Percentiles rank a stretch among this genome's conserved stretches.
Conservation (phyloP, 176 grass and related monocot species). For the Stipa capillata region DNA sequence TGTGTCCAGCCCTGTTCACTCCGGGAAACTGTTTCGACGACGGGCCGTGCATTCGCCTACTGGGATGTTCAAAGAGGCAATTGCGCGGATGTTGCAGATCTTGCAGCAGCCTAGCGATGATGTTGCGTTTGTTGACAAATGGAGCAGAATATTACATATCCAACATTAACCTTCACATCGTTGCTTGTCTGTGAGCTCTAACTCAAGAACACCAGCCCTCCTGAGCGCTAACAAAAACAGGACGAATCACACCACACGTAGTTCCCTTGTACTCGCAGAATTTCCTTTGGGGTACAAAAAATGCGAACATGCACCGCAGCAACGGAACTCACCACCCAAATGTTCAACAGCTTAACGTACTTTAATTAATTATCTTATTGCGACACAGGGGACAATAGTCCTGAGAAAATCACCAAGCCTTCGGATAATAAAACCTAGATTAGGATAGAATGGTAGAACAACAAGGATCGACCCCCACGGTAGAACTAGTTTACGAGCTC, state of each 20-base stretch:
- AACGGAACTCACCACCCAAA: background rate
- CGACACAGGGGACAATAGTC: background rate
- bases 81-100: too few relatives aligned
- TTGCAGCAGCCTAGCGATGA: too few relatives aligned
- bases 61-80: too few relatives aligned
- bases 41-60: too few relatives aligned
- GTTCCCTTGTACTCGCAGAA: background rate
- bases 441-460: background rate
- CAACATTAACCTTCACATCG: background rate
- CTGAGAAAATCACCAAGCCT: constrained; percentile 1
- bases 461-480: background rate
- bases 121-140: too few relatives aligned
- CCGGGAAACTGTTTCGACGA: too few relatives aligned
- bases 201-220: too few relatives aligned
- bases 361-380: constrained; percentile 24
- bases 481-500: constrained; percentile 1
- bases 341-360: constrained; percentile 13
- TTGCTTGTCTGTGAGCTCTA: background rate
- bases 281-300: background rate
- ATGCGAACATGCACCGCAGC: background rate
- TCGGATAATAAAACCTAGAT: background rate
- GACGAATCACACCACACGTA: background rate
- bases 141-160: background rate
- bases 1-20: too few relatives aligned
- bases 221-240: background rate